Conservation (phyloP, 331 rosid genomes). For the Acacia concinna region DNA sequence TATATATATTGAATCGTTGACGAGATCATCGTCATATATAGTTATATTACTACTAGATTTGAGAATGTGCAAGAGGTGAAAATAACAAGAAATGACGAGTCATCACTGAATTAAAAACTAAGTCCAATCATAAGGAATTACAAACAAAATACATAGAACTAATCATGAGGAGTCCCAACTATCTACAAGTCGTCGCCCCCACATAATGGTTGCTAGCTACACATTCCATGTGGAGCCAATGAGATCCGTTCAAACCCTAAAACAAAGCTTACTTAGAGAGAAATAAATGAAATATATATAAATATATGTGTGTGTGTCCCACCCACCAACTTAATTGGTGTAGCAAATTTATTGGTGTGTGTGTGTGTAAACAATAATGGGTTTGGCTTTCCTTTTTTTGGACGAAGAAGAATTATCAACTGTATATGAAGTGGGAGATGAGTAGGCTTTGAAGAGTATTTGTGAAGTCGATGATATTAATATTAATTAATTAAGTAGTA, state of each 20-base stretch:
- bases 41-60: background rate
- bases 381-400: background rate
- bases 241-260: background rate
- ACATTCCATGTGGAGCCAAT: background rate
- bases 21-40: background rate
- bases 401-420: background rate
- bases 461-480: background rate
- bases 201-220: background rate
- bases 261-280: background rate
- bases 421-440: background rate
- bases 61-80: background rate
- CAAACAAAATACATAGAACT: background rate
- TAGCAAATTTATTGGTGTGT: background rate
- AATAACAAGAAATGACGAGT: background rate
- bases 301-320: too few relatives aligned
- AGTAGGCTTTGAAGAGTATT: background rate
- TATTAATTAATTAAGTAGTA: background rate
- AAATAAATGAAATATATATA: background rate
- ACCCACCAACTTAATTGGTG: background rate
- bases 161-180: background rate
- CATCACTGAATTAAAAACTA: background rate
- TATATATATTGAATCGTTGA: background rate
- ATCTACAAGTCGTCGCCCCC: background rate
- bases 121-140: background rate
- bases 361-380: background rate